These are phyloP conservation scores for Paecilomyces sp. DNA, from an alignment of 2,329 filamentous ascomycete species.

Conservation along the genomic window DNA sequence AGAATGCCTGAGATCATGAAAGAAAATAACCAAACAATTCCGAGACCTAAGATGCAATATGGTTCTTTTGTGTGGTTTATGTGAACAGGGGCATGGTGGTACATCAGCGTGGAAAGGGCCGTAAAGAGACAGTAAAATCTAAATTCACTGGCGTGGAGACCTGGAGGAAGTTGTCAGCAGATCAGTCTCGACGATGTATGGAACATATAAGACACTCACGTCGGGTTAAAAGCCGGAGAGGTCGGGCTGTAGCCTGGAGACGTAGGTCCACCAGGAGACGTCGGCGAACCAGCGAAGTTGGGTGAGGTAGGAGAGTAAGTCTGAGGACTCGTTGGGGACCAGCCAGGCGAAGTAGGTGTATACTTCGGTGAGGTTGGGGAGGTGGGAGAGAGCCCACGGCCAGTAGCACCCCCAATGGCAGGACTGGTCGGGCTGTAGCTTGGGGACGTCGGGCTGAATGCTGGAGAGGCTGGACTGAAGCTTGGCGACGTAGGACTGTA, in stretches of 20 bases:
- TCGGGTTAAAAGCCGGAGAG: slow-evolving; percentile 36
- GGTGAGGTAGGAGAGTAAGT: slow-evolving; percentile 45
- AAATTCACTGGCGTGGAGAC: slow-evolving; percentile 35
- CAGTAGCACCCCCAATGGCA: slow-evolving; percentile 33
- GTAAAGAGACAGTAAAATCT: slow-evolving; percentile 12
- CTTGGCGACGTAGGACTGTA: slow-evolving; percentile 55
- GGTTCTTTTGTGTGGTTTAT: slow-evolving; percentile 26
- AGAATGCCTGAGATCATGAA: slow-evolving; percentile 22
- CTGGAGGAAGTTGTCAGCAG: slow-evolving; percentile 17
- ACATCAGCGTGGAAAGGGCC: slow-evolving; percentile 20
- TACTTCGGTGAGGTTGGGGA: slow-evolving; percentile 48
- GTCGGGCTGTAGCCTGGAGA: slow-evolving; percentile 39
- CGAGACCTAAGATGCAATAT: slow-evolving; percentile 28
- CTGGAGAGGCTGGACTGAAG: slow-evolving; percentile 45
- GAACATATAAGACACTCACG: slow-evolving; percentile 22
- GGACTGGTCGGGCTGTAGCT: slow-evolving; percentile 52
- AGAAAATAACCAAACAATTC: slow-evolving; percentile 33
- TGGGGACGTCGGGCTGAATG: slow-evolving; percentile 51
- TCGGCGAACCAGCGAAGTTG: slow-evolving; percentile 40
- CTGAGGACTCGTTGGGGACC: slow-evolving; percentile 41
- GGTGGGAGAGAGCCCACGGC: slow-evolving; percentile 35
- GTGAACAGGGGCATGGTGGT: slow-evolving; percentile 26
- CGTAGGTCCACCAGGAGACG: slow-evolving; percentile 32
- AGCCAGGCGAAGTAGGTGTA: slow-evolving; percentile 49
- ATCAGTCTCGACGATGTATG: not conserved